Evolutionary conservation across 73 alveolate genomes (phyloP), one percentile per base, ranked within the genome.

Genomic region (Stentor roeselii): DNA sequence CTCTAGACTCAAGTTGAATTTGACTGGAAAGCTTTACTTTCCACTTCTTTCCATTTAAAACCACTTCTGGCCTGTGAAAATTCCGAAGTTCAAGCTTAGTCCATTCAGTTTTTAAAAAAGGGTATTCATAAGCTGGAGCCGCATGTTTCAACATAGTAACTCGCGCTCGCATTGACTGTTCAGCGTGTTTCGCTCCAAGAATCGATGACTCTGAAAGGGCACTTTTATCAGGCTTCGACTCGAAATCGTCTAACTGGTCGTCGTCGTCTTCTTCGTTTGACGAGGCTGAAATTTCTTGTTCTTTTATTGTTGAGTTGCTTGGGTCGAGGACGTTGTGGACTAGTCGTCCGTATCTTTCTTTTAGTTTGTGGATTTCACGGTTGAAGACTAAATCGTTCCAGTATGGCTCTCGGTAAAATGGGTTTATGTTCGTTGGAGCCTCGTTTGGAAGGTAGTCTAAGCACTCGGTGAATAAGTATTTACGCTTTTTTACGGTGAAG

Each of bases 71-170:
- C 41, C 80, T 67, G 34, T 67, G 80, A 67, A 67, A 67, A 2
- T 67, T 67, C 41, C 80, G 37, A n/a, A 67, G 80, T 32, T 67
- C 80, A 27, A 27, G n/a, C 34, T 67, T 67, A 30, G 15, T 34
- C 37, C 80, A 67, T 67, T 67, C 80, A 0, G 37, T 32, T 67
- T 67, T 67, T 21, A 32, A 0, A 67, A 67, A 67, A 67, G 80
- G 80, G 80, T 67, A 67, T 1, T 67, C 80, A 67, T 67, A 67
- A 67, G 80, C 80, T 30, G 80, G 80, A 21, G 21, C 21, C 14
- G 80, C 80, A 67, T 67, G 80, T 67, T 67, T 67, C 14, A 67
- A 40, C 80, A 67, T 67, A 0, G 80, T 67, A 67, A 67, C n/a
- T 1, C 41, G 37, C 11, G 80, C 21, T 40, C 37, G 21, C n/a